Conservation (phyloP, 306 rosid genomes). For the Medicago lupulina region DNA sequence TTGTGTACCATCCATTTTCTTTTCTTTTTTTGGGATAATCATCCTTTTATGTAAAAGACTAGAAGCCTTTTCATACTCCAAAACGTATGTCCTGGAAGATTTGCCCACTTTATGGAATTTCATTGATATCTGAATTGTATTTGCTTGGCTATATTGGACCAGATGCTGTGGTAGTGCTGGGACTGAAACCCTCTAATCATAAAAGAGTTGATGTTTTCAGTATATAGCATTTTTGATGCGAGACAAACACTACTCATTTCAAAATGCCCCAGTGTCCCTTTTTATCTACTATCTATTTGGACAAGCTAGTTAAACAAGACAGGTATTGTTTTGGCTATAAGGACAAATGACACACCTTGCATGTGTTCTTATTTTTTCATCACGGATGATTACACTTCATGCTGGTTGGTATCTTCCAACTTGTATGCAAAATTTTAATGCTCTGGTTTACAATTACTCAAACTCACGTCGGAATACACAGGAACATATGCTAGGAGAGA, state of each 20-base stretch:
- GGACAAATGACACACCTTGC: conserved; percentile 9
- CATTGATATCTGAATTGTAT: conserved; percentile 1
- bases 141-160: conserved; percentile 19
- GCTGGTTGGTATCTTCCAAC: not conserved
- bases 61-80: conserved; percentile 18
- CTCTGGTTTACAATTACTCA: too few relatives aligned
- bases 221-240: conserved; percentile 7
- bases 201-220: conserved; percentile 12
- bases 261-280: not conserved
- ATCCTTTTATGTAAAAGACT: conserved; percentile 25
- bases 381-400: not conserved
- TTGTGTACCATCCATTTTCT: not conserved
- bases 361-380: not conserved
- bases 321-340: not conserved
- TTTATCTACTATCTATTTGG: too few relatives aligned
- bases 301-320: not conserved
- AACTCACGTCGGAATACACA: too few relatives aligned
- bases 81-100: conserved; percentile 19
- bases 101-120: conserved; percentile 27
- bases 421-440: too few relatives aligned
- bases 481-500: too few relatives aligned
- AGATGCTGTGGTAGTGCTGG: not conserved
- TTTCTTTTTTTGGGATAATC: not conserved
- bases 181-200: conserved; percentile 14
- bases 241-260: conserved; percentile 7